Percentiles rank a stretch among this genome's conserved stretches.
phyloP scores from a whole-genome alignment of 495 filamentous ascomycete species.

The Staphylotrichum longicolle region DNA sequence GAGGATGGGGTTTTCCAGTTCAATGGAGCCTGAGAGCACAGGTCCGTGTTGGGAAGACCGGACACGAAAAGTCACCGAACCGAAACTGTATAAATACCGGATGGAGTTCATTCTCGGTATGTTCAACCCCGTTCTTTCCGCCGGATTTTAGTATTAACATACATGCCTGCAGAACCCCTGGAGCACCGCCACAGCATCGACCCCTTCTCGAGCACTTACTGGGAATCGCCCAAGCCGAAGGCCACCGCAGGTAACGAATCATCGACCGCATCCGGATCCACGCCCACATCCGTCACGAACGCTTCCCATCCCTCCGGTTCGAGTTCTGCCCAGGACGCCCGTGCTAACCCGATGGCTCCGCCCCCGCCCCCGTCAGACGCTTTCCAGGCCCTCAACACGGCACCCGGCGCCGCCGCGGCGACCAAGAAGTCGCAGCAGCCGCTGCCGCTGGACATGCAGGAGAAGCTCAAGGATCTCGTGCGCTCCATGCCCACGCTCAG shows the following conservation, averaged over 20 bases:
- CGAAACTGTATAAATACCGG: conserved; percentile 53
- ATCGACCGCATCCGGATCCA: conserved; percentile 11
- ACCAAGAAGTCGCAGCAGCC: conserved; percentile 27
- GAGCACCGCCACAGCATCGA: conserved; percentile 62
- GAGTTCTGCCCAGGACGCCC: not conserved
- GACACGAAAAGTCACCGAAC: conserved; percentile 40
- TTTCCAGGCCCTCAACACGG: conserved; percentile 26
- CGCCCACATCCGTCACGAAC: not conserved
- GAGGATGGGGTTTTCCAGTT: conserved; percentile 50
- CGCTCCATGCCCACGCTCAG: conserved; percentile 26
- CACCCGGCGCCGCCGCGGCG: not conserved
- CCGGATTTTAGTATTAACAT: not conserved
- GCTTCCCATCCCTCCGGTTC: not conserved
- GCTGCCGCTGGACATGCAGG: conserved; percentile 23
- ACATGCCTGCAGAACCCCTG: conserved; percentile 29
- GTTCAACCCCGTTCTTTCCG: conserved; percentile 24
- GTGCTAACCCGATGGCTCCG: conserved; percentile 16
- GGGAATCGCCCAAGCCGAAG: conserved; percentile 51
- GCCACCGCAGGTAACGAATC: conserved; percentile 24
- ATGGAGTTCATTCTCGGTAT: conserved; percentile 73
- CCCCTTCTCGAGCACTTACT: conserved; percentile 81
- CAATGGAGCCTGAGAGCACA: conserved; percentile 70
- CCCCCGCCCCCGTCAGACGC: conserved; percentile 25
- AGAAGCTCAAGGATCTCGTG: conserved; percentile 32
- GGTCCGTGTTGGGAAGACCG: conserved; percentile 80